A percentile compares a stretch with the other conserved stretches of the same genome.
phyloP scores from a whole-genome alignment of 306 rosid species.

The Quercus robur region DNA sequence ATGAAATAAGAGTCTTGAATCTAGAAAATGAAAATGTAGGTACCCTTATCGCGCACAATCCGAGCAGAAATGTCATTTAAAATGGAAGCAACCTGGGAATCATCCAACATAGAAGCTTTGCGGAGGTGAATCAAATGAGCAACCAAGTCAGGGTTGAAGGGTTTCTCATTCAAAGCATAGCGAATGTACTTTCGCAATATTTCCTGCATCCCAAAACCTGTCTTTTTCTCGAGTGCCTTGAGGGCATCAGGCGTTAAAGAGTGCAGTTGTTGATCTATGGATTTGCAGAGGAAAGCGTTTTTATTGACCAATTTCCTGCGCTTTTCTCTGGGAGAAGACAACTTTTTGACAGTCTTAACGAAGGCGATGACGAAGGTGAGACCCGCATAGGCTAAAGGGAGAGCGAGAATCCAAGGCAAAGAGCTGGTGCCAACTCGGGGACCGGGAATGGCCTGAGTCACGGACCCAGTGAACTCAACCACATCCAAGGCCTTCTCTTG shows the following conservation, averaged over 20 bases:
- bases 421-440: conserved; percentile 87
- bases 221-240: conserved; percentile 58
- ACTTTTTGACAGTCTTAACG: conserved; percentile 62
- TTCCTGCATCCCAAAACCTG: conserved; percentile 67
- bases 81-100: conserved; percentile 63
- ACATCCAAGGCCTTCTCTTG: conserved; percentile 93
- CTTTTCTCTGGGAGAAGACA: conserved; percentile 76
- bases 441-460: conserved; percentile 85
- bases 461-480: conserved; percentile 91
- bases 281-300: conserved; percentile 66
- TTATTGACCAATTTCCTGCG: conserved; percentile 81
- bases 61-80: conserved; percentile 84
- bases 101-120: conserved; percentile 60
- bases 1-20: too few relatives aligned
- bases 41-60: conserved; percentile 83
- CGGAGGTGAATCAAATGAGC: conserved; percentile 72
- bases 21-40: too few relatives aligned
- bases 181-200: conserved; percentile 92
- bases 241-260: conserved; percentile 48
- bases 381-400: conserved; percentile 71
- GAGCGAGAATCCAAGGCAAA: conserved; percentile 86
- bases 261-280: conserved; percentile 61
- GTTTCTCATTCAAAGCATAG: conserved; percentile 81
- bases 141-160: conserved; percentile 80
- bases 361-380: conserved; percentile 76